Conservation (phyloP, 2,329 filamentous ascomycete species). For the Arachnopeziza araneosa region DNA sequence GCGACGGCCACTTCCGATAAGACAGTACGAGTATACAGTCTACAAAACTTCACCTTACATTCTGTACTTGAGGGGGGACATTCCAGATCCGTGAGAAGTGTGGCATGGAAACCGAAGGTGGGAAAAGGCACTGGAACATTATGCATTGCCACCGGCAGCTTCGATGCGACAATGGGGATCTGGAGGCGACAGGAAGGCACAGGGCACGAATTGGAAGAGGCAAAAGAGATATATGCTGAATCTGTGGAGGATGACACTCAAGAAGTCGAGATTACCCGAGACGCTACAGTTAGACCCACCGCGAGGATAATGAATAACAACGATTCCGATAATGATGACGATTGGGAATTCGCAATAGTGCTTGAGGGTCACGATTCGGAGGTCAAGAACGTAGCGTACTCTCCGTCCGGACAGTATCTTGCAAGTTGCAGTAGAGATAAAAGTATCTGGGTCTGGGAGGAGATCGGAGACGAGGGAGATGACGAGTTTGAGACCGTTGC, state of each 20-base stretch:
- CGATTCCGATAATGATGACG: constrained; percentile 54
- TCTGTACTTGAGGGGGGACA: constrained; percentile 81
- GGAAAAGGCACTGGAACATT: constrained; percentile 47
- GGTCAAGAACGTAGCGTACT: constrained; percentile 76
- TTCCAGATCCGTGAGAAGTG: constrained; percentile 78
- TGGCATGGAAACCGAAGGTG: constrained; percentile 78
- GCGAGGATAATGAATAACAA: constrained; percentile 32
- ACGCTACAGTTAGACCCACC: constrained; percentile 18
- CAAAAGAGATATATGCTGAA: constrained; percentile 27
- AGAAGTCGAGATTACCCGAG: constrained; percentile 39
- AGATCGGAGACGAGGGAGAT: constrained; percentile 70
- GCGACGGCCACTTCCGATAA: constrained; percentile 86
- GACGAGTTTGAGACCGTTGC: constrained; percentile 97
- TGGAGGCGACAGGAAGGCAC: constrained; percentile 58
- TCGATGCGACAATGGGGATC: constrained; percentile 84
- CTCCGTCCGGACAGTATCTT: constrained; percentile 67
- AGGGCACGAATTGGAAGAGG: constrained; percentile 25
- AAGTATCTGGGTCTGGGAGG: constrained; percentile 98
- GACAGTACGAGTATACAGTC: constrained; percentile 82
- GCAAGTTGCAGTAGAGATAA: constrained; percentile 93
- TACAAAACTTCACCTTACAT: constrained; percentile 72
- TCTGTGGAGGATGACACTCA: constrained; percentile 27
- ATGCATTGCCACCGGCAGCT: constrained; percentile 85
- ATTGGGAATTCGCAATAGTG: constrained; percentile 89
- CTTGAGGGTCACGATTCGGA: constrained; percentile 94